Evolutionary conservation across 768 basidiomycete genomes (phyloP), one percentile per base, ranked within the genome.

Genomic region (Suillus placidus): DNA sequence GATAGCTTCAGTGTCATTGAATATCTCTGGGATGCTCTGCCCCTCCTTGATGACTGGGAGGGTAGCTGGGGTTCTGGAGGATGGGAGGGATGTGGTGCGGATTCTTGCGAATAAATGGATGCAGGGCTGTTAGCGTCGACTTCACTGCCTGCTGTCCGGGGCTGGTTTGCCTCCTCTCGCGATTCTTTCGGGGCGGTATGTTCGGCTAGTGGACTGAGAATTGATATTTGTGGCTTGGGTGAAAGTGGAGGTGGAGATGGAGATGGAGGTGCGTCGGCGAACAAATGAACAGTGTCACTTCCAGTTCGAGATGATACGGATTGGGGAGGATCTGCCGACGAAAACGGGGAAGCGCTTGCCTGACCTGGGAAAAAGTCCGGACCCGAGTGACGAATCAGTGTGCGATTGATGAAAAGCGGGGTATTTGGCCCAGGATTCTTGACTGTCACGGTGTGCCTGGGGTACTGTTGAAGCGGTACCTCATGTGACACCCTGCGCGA

Each of bases 61-160:
- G 45, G 52, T 13, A 57, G 51, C 26, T 40, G 66, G 49, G 57
- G 45, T 2, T 62, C 65, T 26, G 67, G 45, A 2, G 54, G 52
- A 62, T 67, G 35, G 12, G 55, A 64, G 2, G 30, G 18, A 4
- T 67, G 1, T 1, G 62, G 43, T 14, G 72, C 74, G 49, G 76
- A 76, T 6, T 18, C 38, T 61, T 76, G 74, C 4, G 76, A 75
- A 57, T 75, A 75, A 7, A 55, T 16, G 0, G 75, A 77, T 12
- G 43, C 65, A 0, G 62, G n/a, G n/a, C 43, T 66, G 1, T 38
- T 6, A 16, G 35, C 14, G 14, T 65, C 52, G 23, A 12, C 61
- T 2, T 34, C 63, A 64, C 54, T 30, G 3, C 32, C 2, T 26
- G 37, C 35, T 26, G 4, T 37, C 14, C 8, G 56, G 2, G 37